These are phyloP conservation scores for Cadophora sp. DNA, from an alignment of 2,329 filamentous ascomycete genomes.

Conservation along the genomic window DNA sequence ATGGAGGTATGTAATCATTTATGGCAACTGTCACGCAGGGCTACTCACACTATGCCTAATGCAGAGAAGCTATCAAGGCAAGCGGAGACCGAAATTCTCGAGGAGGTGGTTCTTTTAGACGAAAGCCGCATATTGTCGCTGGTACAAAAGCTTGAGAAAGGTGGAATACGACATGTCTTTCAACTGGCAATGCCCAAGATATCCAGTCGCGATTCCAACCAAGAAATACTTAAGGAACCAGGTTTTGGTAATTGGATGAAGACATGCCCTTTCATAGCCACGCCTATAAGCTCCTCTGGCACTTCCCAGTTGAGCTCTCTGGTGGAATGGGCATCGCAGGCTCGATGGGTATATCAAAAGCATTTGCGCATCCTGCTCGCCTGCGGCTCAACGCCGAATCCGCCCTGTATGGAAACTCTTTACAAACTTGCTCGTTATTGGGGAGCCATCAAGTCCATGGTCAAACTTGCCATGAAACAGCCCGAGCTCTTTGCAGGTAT, in stretches of 20 bases:
- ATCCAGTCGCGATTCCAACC: slow-evolving; percentile 7
- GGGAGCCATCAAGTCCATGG: slow-evolving; percentile 15
- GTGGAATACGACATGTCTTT: slow-evolving; percentile 12
- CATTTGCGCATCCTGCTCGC: slow-evolving; percentile 15
- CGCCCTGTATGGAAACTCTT: slow-evolving; percentile 15
- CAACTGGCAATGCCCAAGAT: slow-evolving; percentile 7
- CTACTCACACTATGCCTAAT: slow-evolving; percentile 13
- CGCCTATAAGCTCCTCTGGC: slow-evolving; percentile 4
- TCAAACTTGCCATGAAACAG: slow-evolving; percentile 15
- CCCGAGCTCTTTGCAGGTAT: slow-evolving; percentile 15
- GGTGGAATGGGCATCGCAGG: slow-evolving; percentile 15
- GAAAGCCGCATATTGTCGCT: slow-evolving; percentile 16
- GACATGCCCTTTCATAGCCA: slow-evolving; percentile 12
- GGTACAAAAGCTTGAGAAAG: slow-evolving; percentile 16
- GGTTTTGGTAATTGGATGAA: slow-evolving; percentile 12
- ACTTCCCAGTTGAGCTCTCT: slow-evolving; percentile 8
- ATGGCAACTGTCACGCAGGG: slow-evolving; percentile 7
- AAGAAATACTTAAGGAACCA: slow-evolving; percentile 14
- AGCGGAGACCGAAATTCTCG: slow-evolving; percentile 12
- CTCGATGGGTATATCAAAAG: slow-evolving; percentile 14
- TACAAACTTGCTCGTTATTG: slow-evolving; percentile 16
- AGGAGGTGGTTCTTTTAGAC: slow-evolving; percentile 16
- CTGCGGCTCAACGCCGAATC: slow-evolving; percentile 8
- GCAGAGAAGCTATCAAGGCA: slow-evolving; percentile 17
- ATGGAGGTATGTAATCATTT: slow-evolving; percentile 13